Percentiles rank a stretch among this genome's conserved stretches.
phyloP scores from a whole-genome alignment of 2,329 filamentous ascomycete genomes.

The Graphiopsis chlorocephala region DNA sequence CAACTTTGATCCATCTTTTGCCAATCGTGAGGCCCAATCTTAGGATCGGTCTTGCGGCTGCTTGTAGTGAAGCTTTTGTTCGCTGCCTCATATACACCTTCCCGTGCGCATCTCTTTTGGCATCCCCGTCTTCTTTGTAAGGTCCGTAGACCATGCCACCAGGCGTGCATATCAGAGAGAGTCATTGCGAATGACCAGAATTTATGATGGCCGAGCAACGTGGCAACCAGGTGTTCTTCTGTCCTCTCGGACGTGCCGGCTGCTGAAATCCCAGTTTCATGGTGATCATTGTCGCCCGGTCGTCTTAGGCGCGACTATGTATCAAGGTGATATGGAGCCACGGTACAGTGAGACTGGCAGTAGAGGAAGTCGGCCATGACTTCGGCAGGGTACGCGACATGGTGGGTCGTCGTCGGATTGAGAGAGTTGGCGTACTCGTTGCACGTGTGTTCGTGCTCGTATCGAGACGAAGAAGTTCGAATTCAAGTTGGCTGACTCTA shows the following conservation, averaged over 20 bases:
- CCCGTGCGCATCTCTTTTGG: neutral
- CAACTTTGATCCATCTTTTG: neutral
- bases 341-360: neutral
- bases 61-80: neutral
- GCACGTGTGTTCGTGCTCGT: no score
- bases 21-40: neutral
- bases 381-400: no score
- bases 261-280: neutral
- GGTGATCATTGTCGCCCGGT: neutral
- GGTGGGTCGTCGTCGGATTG: no score
- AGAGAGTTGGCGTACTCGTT: no score
- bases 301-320: neutral
- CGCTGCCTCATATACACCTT: neutral
- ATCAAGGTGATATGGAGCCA: neutral
- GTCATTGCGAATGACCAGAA: neutral
- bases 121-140: neutral
- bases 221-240: neutral
- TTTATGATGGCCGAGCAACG: neutral
- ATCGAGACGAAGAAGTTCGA: no score
- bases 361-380: neutral
- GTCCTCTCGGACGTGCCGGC: neutral
- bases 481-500: neutral
- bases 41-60: neutral
- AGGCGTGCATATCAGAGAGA: neutral
- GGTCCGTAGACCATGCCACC: neutral